Base-by-base conservation (phyloP, 148 eudicot species). In the Chenopodium quinoa region DNA sequence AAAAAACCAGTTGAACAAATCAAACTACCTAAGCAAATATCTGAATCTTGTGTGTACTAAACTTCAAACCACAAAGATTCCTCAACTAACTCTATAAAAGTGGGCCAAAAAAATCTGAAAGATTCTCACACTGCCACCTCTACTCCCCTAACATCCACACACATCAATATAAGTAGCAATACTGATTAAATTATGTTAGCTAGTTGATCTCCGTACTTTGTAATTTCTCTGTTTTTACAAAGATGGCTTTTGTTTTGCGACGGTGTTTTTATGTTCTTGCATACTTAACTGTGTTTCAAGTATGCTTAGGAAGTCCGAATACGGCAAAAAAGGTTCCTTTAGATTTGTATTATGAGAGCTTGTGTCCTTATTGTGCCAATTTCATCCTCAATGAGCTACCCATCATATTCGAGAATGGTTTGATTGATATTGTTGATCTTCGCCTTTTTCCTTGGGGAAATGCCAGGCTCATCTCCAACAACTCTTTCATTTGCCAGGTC, bases 391-490 rank as follows among this genome's bases (percentile, higher is more conserved):
- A 91, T 46, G 67, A 83, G 54, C 78, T 90, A 2, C 76, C 82
- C 62, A 69, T 79, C 75, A 86, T 91, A 12, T 90, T 90, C 78
- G 40, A 81, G 7, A 82, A 90, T 64, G 93, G 87, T 3, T 27
- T 93, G 44, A 89, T 89, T 40, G 86, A 84, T 75, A 73, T 90
- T 46, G 88, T 89, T 63, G 90, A 88, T 83, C 90, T 92, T 83
- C 83, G 80, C 58, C 90, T 92, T 58, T 86, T 83, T 44, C 97
- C 97, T 27, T 92, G 93, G 91, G 93, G 97, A 77, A 93, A 92
- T 86, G 91, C 94, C 65, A 86, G 80, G 84, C 78, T 93, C 72
- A 78, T 40, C 8, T 62, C 66, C 10, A 62, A 62, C 25, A 62
- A n/a, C 66, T 62, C 66, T 25, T 62, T 62, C n/a, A 62, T 22